phyloP scores from a whole-genome alignment of 108 stramenopile species.

The Nitzschia sp. region DNA sequence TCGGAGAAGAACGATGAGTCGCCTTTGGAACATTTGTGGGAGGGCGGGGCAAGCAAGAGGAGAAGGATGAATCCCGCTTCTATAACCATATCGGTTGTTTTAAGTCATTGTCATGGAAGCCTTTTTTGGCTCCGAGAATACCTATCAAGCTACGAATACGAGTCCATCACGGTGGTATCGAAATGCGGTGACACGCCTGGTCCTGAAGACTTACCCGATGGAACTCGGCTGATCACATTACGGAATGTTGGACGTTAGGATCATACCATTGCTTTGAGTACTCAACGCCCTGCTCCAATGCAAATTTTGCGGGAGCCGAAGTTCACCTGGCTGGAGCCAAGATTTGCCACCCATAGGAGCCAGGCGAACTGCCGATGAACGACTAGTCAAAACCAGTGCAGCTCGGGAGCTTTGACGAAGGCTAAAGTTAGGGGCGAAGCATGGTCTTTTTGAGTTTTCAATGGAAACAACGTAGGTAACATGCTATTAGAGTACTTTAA shows the following conservation, averaged over 20 bases:
- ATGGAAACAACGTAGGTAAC: too few species aligned
- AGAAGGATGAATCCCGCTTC: too few species aligned
- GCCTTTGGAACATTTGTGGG: too few species aligned
- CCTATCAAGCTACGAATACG: neutral
- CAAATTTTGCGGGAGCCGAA: neutral
- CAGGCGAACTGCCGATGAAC: neutral
- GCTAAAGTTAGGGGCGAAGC: slow-evolving; percentile 7
- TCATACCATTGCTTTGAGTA: neutral
- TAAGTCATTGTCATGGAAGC: neutral
- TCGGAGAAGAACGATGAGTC: too few species aligned
- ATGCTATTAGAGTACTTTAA: too few species aligned
- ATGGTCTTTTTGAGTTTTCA: too few species aligned
- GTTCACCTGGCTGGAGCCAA: neutral
- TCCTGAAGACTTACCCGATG: neutral
- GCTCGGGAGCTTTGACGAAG: neutral
- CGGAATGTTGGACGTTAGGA: neutral
- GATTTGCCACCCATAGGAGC: neutral
- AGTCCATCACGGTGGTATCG: neutral
- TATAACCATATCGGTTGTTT: neutral
- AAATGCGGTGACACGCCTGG: neutral
- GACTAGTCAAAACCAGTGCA: neutral
- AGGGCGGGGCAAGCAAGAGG: too few species aligned
- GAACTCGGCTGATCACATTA: neutral
- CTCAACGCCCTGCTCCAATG: slow-evolving; percentile 22
- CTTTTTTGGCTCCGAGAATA: neutral